phyloP scores from a whole-genome alignment of 257 asterid genomes.

The Solanum virginianum region DNA sequence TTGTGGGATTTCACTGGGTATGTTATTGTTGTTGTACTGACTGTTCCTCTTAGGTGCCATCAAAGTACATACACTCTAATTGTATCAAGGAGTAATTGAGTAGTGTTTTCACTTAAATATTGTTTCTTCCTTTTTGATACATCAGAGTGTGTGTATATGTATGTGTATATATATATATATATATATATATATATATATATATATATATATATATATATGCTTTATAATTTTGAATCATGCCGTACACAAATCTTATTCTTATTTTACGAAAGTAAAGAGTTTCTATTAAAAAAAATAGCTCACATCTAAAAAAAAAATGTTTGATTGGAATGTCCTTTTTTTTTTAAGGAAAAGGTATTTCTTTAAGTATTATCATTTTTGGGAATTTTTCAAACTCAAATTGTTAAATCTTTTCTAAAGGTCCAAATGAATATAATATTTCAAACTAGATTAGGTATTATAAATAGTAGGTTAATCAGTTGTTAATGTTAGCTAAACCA shows the following conservation, averaged over 20 bases:
- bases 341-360: neutral
- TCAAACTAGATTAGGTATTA: neutral
- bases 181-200: no score
- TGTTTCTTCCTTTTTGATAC: no score
- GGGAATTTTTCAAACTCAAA: neutral
- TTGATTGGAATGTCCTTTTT: neutral
- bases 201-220: no score
- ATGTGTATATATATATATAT: no score
- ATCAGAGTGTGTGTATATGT: no score
- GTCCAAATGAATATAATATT: neutral
- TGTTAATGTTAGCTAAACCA: neutral
- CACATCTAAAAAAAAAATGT: neutral
- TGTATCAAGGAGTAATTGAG: no score
- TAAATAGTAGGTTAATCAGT: neutral
- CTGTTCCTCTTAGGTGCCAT: no score
- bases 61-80: no score
- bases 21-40: no score
- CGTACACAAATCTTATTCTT: neutral
- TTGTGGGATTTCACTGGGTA: no score
- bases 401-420: neutral
- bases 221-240: no score
- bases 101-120: no score
- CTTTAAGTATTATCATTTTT: neutral
- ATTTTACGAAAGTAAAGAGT: rapidly evolving
- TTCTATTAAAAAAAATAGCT: neutral